Percentiles rank a stretch among this genome's conserved stretches.
These are phyloP conservation scores for Gossypium bickii DNA, from an alignment of 345 rosid species.

Conservation along the genomic window DNA sequence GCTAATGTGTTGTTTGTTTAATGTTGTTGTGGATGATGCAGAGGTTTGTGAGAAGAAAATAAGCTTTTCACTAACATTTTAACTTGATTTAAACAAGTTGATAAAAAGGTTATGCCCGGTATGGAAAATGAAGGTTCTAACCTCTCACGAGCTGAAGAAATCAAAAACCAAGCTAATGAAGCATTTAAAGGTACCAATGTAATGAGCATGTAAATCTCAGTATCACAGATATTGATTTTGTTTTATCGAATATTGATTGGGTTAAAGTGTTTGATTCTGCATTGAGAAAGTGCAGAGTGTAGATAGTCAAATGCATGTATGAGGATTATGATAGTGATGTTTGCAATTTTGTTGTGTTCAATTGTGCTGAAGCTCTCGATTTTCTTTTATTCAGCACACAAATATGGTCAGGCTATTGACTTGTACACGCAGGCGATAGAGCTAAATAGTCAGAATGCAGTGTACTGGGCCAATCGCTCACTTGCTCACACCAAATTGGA, in stretches of 20 bases:
- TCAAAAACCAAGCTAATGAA: constrained; percentile 41
- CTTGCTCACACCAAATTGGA: constrained; percentile 86
- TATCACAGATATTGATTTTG: neutral
- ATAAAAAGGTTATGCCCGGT: constrained; percentile 13
- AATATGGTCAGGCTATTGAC: constrained; percentile 68
- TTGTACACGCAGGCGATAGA: constrained; percentile 79
- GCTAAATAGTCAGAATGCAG: constrained; percentile 57
- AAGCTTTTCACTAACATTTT: neutral
- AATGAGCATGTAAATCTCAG: neutral
- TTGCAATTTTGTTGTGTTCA: neutral
- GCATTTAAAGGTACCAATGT: constrained; percentile 42
- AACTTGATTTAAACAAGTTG: neutral
- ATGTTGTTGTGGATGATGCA: neutral
- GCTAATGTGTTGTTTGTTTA: neutral
- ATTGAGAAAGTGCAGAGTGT: no score
- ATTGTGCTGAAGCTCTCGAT: neutral
- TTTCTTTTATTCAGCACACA: constrained; percentile 42
- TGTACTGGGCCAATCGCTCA: constrained; percentile 94
- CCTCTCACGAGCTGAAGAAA: constrained; percentile 36
- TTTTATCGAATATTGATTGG: neutral
- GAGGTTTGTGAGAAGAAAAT: neutral
- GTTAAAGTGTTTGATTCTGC: neutral
- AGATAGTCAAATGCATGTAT: neutral
- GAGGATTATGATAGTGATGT: neutral
- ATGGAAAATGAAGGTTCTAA: constrained; percentile 31